These are phyloP conservation scores for Wallacemonas sp. DNA, from an alignment of 208 protist genomes.

Conservation along the genomic window DNA sequence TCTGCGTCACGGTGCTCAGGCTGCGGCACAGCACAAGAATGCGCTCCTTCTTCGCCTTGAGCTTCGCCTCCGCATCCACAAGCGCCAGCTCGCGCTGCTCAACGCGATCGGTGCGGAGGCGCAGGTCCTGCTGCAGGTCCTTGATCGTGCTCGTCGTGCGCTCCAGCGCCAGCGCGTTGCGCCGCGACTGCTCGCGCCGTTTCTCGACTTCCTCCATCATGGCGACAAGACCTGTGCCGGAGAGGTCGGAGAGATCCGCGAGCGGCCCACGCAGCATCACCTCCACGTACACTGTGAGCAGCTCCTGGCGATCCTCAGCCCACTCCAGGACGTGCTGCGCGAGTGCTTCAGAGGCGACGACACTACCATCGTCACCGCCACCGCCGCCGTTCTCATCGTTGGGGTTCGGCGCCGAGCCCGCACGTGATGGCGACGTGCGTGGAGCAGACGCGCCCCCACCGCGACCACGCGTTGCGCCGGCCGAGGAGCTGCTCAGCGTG, in stretches of 20 bases:
- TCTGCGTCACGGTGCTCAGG: conserved; percentile 31
- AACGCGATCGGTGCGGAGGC: conserved; percentile 22
- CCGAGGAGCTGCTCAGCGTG: neutral
- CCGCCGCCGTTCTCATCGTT: too few species aligned
- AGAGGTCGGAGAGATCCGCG: conserved; percentile 5
- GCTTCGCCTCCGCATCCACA: conserved; percentile 14
- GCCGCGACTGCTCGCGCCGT: conserved; percentile 25
- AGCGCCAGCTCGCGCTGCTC: conserved; percentile 17
- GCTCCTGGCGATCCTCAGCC: neutral
- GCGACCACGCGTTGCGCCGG: too few species aligned
- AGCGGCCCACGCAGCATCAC: conserved; percentile 17
- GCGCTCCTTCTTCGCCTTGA: conserved; percentile 15
- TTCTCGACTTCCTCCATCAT: conserved; percentile 24
- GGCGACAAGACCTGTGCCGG: neutral
- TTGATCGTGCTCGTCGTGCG: conserved; percentile 58
- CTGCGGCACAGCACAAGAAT: conserved; percentile 30
- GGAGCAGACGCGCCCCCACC: too few species aligned
- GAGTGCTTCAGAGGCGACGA: neutral
- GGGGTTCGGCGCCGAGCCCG: too few species aligned
- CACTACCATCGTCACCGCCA: neutral
- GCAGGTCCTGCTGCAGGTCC: conserved; percentile 45
- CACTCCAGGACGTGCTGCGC: neutral
- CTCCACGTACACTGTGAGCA: conserved; percentile 24
- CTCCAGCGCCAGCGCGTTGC: conserved; percentile 49
- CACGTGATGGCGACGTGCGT: too few species aligned